phyloP scores from a whole-genome alignment of 192 early-diverging fungal genomes.

The Entomortierella beljakovae region DNA sequence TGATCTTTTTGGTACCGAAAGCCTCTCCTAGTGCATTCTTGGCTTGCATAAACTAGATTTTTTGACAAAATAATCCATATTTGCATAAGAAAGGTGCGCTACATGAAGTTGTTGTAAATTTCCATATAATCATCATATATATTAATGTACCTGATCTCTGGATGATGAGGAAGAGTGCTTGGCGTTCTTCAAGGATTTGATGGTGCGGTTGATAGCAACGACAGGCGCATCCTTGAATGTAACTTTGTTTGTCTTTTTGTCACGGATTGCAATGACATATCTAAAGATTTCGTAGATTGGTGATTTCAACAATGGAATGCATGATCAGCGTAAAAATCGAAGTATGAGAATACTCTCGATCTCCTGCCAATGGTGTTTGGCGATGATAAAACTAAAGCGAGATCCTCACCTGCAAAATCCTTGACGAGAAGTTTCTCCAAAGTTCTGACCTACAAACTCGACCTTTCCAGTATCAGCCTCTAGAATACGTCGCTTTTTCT shows the following conservation, averaged over 20 bases:
- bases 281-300: slow-evolving; percentile 28
- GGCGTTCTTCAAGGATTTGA: slow-evolving; percentile 73
- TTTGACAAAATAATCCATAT: slow-evolving; percentile 8
- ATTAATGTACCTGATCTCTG: slow-evolving; percentile 28
- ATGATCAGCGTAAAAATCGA: too few species aligned
- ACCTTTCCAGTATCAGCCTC: slow-evolving; percentile 80
- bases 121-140: background rate
- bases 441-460: slow-evolving; percentile 79
- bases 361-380: too few species aligned
- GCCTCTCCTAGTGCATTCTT: slow-evolving; percentile 87
- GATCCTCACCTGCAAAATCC: slow-evolving; percentile 63
- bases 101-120: background rate
- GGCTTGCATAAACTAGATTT: slow-evolving; percentile 66
- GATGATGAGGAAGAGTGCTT: slow-evolving; percentile 13
- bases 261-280: slow-evolving; percentile 86
- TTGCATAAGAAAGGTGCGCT: background rate
- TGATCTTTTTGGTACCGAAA: slow-evolving; percentile 93
- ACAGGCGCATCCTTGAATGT: slow-evolving; percentile 75
- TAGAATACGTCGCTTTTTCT: slow-evolving; percentile 62
- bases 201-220: slow-evolving; percentile 72
- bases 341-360: too few species aligned
- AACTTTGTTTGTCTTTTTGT: slow-evolving; percentile 76
- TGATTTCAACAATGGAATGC: too few species aligned
- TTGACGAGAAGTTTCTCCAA: slow-evolving; percentile 63
- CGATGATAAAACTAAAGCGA: background rate